These are phyloP conservation scores for Trifolium subterraneum DNA, from an alignment of 306 rosid genomes.

Conservation along the genomic window DNA sequence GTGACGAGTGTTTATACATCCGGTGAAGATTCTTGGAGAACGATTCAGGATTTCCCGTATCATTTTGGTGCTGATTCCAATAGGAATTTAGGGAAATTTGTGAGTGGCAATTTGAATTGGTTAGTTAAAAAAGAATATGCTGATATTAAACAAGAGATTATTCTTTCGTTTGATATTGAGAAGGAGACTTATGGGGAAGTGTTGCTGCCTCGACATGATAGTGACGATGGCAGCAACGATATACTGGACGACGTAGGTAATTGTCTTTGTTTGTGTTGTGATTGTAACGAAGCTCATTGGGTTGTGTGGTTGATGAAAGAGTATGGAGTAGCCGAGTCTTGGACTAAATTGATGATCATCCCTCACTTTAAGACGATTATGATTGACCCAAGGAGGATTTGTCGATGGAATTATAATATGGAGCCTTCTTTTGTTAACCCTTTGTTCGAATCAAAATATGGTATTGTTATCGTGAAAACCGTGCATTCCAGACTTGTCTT, in stretches of 20 bases:
- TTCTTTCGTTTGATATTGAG: constrained; percentile 17
- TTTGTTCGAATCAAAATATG: background rate
- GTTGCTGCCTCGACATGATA: background rate
- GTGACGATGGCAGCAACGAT: background rate
- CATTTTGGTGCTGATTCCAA: too few species aligned
- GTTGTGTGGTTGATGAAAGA: constrained; percentile 41
- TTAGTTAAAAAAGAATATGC: background rate
- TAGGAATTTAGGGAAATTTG: background rate
- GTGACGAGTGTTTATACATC: constrained; percentile 9
- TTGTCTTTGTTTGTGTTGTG: constrained; percentile 29
- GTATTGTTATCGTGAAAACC: background rate
- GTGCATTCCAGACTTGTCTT: too few species aligned
- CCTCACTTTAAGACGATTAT: background rate
- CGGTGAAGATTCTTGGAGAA: background rate
- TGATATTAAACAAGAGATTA: background rate
- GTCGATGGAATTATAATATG: too few species aligned
- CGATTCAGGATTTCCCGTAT: background rate
- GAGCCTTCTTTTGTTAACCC: background rate
- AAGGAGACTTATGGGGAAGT: constrained; percentile 26
- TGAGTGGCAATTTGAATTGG: constrained; percentile 35
- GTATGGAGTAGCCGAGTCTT: constrained; percentile 23
- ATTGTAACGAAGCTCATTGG: background rate
- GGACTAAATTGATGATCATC: constrained; percentile 34
- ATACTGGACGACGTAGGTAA: background rate
- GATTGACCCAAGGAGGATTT: too few species aligned